These are phyloP conservation scores for Boletus tomentosulus DNA, from an alignment of 768 basidiomycete species.

Conservation along the genomic window DNA sequence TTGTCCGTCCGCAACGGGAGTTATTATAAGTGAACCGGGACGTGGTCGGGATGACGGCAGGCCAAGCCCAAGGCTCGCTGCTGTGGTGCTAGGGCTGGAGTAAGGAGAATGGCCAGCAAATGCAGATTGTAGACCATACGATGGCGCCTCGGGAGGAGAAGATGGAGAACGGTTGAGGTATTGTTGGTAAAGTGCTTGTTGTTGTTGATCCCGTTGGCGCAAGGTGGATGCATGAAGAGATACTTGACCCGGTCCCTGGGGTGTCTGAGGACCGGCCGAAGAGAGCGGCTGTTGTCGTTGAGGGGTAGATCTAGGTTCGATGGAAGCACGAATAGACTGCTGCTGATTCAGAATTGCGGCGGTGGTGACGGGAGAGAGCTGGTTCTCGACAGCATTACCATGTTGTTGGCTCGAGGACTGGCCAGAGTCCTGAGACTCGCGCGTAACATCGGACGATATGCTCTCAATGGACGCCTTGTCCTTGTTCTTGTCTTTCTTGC, in stretches of 20 bases:
- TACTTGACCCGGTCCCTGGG: slow-evolving; percentile 37
- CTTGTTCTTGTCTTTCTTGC: slow-evolving; percentile 74
- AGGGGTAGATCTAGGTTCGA: slow-evolving; percentile 18
- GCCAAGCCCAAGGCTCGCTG: slow-evolving; percentile 44
- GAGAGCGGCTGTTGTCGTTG: slow-evolving; percentile 23
- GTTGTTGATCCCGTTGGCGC: slow-evolving; percentile 84
- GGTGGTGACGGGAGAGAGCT: slow-evolving; percentile 50
- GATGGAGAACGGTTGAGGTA: slow-evolving; percentile 86
- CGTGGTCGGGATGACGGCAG: slow-evolving; percentile 55
- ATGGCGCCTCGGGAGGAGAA: slow-evolving; percentile 69
- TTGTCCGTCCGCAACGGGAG: slow-evolving; percentile 56
- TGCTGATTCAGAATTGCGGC: slow-evolving; percentile 60
- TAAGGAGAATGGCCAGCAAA: slow-evolving; percentile 48
- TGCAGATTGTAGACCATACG: slow-evolving; percentile 72
- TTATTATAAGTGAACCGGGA: slow-evolving; percentile 74
- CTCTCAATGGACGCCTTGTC: slow-evolving; percentile 52
- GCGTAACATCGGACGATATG: slow-evolving; percentile 45
- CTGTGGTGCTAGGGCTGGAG: slow-evolving; percentile 35
- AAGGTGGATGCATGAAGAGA: slow-evolving; percentile 63
- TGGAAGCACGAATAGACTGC: slow-evolving; percentile 24
- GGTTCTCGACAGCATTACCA: slow-evolving; percentile 20
- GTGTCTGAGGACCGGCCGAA: slow-evolving; percentile 25
- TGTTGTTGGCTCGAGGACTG: slow-evolving; percentile 45
- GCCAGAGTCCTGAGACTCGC: slow-evolving; percentile 62
- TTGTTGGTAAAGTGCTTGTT: slow-evolving; percentile 82